These are phyloP conservation scores for Fusarium nisikadoi DNA, from an alignment of 2,329 filamentous ascomycete species.

Conservation along the genomic window DNA sequence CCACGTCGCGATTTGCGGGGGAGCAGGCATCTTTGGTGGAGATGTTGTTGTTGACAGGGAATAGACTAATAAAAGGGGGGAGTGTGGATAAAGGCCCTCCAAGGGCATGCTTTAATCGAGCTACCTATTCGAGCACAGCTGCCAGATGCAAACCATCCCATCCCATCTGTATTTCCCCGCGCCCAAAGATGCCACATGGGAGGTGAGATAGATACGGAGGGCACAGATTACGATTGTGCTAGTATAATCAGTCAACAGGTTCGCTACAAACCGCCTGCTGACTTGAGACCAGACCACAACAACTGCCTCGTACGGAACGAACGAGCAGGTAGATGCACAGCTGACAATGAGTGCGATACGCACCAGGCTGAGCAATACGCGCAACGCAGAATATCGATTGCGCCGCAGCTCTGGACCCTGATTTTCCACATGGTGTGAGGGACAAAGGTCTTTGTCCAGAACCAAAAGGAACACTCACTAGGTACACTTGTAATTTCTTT, in stretches of 20 bases:
- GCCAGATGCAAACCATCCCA: conserved; percentile 28
- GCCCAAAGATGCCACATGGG: conserved; percentile 18
- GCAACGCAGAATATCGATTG: not conserved
- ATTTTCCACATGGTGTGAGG: conserved; percentile 3
- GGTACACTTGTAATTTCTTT: not conserved
- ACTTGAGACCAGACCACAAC: conserved; percentile 13
- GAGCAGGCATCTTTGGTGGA: conserved; percentile 31
- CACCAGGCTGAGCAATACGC: conserved; percentile 10
- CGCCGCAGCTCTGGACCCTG: conserved; percentile 28
- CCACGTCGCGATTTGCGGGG: conserved; percentile 34
- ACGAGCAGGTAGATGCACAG: conserved; percentile 16
- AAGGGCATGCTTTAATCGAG: conserved; percentile 1
- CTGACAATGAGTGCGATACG: conserved; percentile 13
- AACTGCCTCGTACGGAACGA: conserved; percentile 4
- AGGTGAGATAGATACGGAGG: not conserved
- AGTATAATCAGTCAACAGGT: not conserved
- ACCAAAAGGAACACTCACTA: not conserved
- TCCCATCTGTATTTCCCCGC: conserved; percentile 10
- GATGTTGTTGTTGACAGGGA: conserved; percentile 23
- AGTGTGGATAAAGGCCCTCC: conserved; percentile 29
- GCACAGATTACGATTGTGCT: not conserved
- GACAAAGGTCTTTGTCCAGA: not conserved
- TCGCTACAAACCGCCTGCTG: conserved; percentile 3
- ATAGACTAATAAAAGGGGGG: conserved; percentile 4
- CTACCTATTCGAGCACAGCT: conserved; percentile 15